Evolutionary conservation across 345 rosid genomes (phyloP), one percentile per base, ranked within the genome.

Genomic region (Boechera stricta): DNA sequence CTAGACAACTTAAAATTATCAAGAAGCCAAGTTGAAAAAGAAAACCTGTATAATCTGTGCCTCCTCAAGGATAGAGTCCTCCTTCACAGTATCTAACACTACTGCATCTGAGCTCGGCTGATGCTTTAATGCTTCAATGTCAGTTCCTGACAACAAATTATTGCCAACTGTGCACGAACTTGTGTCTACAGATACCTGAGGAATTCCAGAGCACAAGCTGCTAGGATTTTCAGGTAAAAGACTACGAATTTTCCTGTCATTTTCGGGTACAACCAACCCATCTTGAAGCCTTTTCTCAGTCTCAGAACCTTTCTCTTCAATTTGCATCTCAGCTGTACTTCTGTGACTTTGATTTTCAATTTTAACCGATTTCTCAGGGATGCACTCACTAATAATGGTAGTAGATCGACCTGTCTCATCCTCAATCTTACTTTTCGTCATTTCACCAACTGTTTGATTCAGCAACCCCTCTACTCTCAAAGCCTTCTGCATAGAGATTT

Each of bases 31-130:
- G 69, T 39, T 64, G 73, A 70, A 75, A 59, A 70, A 75, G 62
- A 70, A 63, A 72, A 96, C 99, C 98, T 91, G 88, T 77, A 96
- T 89, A 69, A 73, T 78, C 57, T 87, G 89, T 67, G 99, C 98
- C 89, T 93, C 99, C 82, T 93, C 92, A 83, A 96, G 82, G 51
- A 93, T 77, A 56, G 93, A 86, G 81, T 96, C 97, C 72, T 91
- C 97, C 77, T 81, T 84, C 29, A 81, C 86, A 82, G 79, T 93
- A 82, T 86, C 90, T 66, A 68, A 74, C 68, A 83, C 59, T 76
- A 82, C 82, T 67, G 82, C 78, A 76, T 68, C 81, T 63, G 86
- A 74, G 81, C 78, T 80, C 81, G 82, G 69, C 67, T 77, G 87
- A 69, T 71, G 78, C 54, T 86, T 91, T 76, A 77, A 49, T 61